These are phyloP conservation scores for Ceratobasidium theobromae DNA, from an alignment of 1,284 basidiomycete species.

Conservation along the genomic window DNA sequence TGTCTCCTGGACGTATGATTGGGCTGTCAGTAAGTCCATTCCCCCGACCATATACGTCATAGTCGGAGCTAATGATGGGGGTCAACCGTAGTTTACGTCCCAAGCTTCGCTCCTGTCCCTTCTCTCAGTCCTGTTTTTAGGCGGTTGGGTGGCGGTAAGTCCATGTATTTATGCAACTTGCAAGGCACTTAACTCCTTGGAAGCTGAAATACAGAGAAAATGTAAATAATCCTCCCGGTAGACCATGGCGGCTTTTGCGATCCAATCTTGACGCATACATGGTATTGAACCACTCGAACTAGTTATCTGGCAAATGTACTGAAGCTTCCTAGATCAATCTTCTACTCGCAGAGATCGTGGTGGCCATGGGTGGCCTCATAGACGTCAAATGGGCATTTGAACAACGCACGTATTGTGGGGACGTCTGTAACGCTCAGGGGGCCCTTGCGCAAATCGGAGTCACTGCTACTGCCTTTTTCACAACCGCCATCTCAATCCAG, in stretches of 20 bases:
- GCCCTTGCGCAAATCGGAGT: slow-evolving; percentile 35
- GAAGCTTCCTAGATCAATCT: slow-evolving; percentile 27
- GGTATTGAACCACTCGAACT: not conserved
- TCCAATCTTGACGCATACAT: slow-evolving; percentile 26
- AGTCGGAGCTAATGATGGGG: no score
- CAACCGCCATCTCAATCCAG: not conserved
- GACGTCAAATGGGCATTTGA: slow-evolving; percentile 32
- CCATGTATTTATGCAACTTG: not conserved
- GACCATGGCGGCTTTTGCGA: not conserved
- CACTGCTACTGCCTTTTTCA: slow-evolving; percentile 5
- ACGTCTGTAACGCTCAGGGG: slow-evolving; percentile 35
- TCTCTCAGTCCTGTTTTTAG: not conserved
- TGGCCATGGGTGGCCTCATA: slow-evolving; percentile 35
- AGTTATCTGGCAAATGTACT: no score
- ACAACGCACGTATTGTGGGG: slow-evolving; percentile 31
- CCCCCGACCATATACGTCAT: no score
- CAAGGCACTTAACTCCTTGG: not conserved
- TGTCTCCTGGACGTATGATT: no score
- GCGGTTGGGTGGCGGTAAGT: not conserved
- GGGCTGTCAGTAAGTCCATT: no score
- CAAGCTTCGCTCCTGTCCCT: not conserved
- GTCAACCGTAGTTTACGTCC: not conserved
- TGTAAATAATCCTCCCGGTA: not conserved
- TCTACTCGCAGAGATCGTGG: slow-evolving; percentile 33
- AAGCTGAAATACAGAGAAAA: not conserved